A percentile compares a stretch with the other conserved stretches of the same genome.
phyloP scores from a whole-genome alignment of 208 protist genomes.

The Dictyostelium gargantuum region DNA sequence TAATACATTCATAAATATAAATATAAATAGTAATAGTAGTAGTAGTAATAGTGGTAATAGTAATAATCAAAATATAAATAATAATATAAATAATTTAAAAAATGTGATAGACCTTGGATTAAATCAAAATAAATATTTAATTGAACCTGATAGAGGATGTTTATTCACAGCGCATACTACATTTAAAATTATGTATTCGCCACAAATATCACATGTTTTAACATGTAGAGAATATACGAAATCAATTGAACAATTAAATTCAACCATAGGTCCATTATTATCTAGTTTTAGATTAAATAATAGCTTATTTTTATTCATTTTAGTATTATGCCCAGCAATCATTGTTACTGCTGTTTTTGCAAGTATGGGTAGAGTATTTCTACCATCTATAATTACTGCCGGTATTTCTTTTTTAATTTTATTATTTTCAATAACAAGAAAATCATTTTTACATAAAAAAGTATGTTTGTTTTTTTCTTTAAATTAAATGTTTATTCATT shows the following conservation, averaged over 20 bases:
- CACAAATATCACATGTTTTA: not conserved
- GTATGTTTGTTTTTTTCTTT: too few species aligned
- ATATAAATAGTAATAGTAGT: not conserved
- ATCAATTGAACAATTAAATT: not conserved
- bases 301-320: not conserved
- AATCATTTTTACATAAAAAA: not conserved
- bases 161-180: not conserved
- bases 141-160: not conserved
- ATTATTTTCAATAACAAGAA: not conserved
- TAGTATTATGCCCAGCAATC: not conserved
- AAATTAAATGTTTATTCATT: too few species aligned
- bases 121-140: slow-evolving; percentile 4
- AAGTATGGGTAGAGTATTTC: not conserved
- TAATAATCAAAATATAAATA: not conserved
- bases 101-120: not conserved
- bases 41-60: not conserved
- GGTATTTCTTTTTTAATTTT: not conserved
- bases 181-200: not conserved
- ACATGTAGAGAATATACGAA: not conserved
- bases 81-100: not conserved
- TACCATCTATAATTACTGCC: not conserved
- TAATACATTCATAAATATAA: not conserved
- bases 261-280: not conserved
- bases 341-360: not conserved
- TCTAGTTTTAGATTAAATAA: not conserved